Conservation (phyloP, 1,139 yeast species). For the Tardiomyces digboiensis region DNA sequence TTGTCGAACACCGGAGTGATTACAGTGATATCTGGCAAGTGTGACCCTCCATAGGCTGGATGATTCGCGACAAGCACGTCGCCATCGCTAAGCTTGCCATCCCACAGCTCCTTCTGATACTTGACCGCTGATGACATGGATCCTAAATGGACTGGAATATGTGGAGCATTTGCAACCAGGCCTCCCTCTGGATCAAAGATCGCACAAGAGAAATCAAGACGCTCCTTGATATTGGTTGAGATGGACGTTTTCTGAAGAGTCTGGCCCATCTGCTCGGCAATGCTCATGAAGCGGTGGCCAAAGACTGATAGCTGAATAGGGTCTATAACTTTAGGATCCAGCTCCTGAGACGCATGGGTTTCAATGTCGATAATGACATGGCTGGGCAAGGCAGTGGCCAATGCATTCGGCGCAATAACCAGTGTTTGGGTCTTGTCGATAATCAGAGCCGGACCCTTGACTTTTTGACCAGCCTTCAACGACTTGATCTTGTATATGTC, state of each 20-base stretch:
- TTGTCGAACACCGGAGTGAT: slow-evolving; percentile 61
- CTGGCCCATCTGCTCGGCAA: slow-evolving; percentile 86
- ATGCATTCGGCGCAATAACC: slow-evolving; percentile 60
- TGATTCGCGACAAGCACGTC: slow-evolving; percentile 74
- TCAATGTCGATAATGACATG: slow-evolving; percentile 43
- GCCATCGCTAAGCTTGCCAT: slow-evolving; percentile 49
- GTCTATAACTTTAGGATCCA: slow-evolving; percentile 36
- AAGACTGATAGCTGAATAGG: slow-evolving; percentile 71
- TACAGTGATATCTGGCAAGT: slow-evolving; percentile 72
- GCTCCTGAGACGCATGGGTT: slow-evolving; percentile 8
- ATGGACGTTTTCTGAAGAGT: slow-evolving; percentile 73
- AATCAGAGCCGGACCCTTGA: slow-evolving; percentile 74
- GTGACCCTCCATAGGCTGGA: slow-evolving; percentile 76
- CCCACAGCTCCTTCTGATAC: slow-evolving; percentile 57
- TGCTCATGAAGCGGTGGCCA: slow-evolving; percentile 79
- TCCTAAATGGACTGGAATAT: slow-evolving; percentile 80
- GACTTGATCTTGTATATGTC: slow-evolving; percentile 42
- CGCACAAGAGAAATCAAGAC: slow-evolving; percentile 82
- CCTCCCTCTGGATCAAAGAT: slow-evolving; percentile 67
- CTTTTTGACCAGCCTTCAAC: slow-evolving; percentile 41
- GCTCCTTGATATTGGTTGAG: slow-evolving; percentile 78
- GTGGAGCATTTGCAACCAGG: slow-evolving; percentile 80
- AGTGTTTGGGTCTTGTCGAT: slow-evolving; percentile 86
- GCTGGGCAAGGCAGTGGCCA: slow-evolving; percentile 53
- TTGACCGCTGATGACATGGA: slow-evolving; percentile 83